These are phyloP conservation scores for Glycine tomentella DNA, from an alignment of 306 rosid species.

Conservation along the genomic window DNA sequence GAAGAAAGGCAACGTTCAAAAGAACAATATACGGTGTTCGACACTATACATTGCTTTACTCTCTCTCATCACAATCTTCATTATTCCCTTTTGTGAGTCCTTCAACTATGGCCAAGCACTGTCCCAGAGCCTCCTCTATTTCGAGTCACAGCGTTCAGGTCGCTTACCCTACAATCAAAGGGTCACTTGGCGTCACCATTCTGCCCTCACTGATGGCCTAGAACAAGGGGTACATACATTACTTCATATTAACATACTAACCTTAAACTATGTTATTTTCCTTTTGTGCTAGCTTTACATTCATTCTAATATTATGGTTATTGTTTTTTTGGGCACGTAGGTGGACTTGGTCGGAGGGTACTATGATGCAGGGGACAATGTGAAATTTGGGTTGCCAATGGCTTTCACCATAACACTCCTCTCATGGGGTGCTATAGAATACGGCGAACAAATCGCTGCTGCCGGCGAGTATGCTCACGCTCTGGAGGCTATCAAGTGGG, in stretches of 20 bases:
- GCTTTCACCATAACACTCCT: slow-evolving; percentile 85
- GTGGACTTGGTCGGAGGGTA: slow-evolving; percentile 94
- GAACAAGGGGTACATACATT: slow-evolving; percentile 67
- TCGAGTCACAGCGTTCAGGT: slow-evolving; percentile 90
- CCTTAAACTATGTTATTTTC: too few relatives aligned
- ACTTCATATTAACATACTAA: too few relatives aligned
- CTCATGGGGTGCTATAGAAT: slow-evolving; percentile 82
- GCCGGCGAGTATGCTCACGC: slow-evolving; percentile 80
- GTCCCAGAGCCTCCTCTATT: slow-evolving; percentile 78
- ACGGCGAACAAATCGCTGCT: slow-evolving; percentile 50
- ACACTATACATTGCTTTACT: slow-evolving; percentile 41
- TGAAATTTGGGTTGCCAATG: slow-evolving; percentile 90
- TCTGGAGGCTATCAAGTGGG: slow-evolving; percentile 91
- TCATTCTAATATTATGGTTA: background rate
- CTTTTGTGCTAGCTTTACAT: too few relatives aligned
- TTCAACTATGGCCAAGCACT: slow-evolving; percentile 70
- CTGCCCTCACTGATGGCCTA: slow-evolving; percentile 84
- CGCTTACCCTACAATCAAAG: slow-evolving; percentile 82
- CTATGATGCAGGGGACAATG: slow-evolving; percentile 92
- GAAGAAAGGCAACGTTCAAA: background rate
- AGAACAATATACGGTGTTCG: slow-evolving; percentile 16
- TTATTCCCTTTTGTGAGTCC: slow-evolving; percentile 50
- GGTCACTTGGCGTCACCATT: slow-evolving; percentile 83
- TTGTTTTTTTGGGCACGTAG: slow-evolving; percentile 45
- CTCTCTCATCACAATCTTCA: slow-evolving; percentile 47